Evolutionary conservation across 352 stramenopile genomes (phyloP).

Genomic region (Pelagophyceae sp.): DNA sequence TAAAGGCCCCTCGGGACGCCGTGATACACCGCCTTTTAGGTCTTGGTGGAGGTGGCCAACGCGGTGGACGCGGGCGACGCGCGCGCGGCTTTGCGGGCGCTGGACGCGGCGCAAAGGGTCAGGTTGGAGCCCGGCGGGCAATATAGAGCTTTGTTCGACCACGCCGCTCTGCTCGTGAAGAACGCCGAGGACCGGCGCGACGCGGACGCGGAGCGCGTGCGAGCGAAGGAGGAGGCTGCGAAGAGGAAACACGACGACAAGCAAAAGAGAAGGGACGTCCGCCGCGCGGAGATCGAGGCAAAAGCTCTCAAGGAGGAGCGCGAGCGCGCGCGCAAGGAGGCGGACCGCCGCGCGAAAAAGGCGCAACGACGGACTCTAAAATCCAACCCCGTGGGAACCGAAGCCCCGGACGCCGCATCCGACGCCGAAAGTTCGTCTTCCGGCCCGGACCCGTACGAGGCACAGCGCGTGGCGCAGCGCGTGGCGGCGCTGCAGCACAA

Average conservation of each 20-base stretch:
- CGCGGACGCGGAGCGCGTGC: not conserved
- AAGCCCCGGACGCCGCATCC: too few relatives aligned
- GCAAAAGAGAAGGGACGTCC: not conserved
- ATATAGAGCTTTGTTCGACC: slow-evolving; percentile 5
- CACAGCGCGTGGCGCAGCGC: not conserved
- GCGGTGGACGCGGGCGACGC: slow-evolving; percentile 8
- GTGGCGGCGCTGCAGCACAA: not conserved
- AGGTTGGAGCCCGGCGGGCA: slow-evolving; percentile 1
- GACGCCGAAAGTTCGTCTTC: too few relatives aligned
- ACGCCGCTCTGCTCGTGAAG: not conserved
- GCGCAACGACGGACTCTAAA: too few relatives aligned
- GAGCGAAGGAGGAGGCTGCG: slow-evolving; percentile 3
- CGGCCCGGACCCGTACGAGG: too few relatives aligned
- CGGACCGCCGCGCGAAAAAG: slow-evolving; percentile 11
- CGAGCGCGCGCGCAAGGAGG: not conserved
- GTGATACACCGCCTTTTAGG: too few relatives aligned
- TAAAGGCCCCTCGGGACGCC: too few relatives aligned
- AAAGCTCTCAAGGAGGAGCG: not conserved
- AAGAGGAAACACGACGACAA: slow-evolving; percentile 6
- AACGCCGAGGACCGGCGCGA: not conserved
- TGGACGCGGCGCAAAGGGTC: not conserved
- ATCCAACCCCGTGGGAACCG: too few relatives aligned
- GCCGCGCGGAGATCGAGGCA: not conserved
- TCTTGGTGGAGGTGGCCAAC: slow-evolving; percentile 5
- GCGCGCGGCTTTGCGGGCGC: not conserved